Conservation (phyloP, 352 stramenopile genomes). For the Phytophthora podocarpi region DNA sequence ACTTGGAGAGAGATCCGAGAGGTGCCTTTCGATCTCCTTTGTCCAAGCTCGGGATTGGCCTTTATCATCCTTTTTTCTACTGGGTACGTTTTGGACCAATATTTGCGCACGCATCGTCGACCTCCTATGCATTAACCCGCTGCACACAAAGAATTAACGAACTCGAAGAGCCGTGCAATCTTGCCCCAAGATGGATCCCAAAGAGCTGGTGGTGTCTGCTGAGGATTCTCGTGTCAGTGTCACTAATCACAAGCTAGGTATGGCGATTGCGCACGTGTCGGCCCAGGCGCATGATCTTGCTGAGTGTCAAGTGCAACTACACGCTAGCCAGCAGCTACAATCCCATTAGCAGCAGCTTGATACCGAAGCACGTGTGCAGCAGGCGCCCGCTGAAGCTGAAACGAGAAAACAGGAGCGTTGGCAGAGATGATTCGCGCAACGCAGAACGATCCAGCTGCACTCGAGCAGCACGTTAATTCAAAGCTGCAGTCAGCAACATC, state of each 20-base stretch:
- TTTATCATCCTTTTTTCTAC: too few relatives aligned
- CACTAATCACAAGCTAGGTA: background rate
- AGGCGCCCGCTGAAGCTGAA: background rate
- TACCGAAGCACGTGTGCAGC: background rate
- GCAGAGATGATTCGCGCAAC: constrained; percentile 5
- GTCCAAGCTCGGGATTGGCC: too few relatives aligned
- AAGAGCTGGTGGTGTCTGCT: background rate
- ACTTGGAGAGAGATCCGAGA: too few relatives aligned
- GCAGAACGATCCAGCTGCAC: too few relatives aligned
- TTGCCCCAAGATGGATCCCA: too few relatives aligned
- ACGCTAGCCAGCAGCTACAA: background rate
- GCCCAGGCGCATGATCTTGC: background rate
- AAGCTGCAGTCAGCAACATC: constrained; percentile 3
- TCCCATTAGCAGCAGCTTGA: background rate
- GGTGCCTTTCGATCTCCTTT: too few relatives aligned
- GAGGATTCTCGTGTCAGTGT: background rate
- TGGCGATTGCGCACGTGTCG: constrained; percentile 4
- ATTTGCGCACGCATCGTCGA: too few relatives aligned
- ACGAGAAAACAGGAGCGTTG: background rate
- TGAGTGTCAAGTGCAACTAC: background rate
- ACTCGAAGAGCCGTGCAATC: background rate
- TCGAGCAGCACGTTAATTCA: constrained; percentile 6
- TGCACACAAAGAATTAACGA: background rate
- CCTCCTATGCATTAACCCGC: too few relatives aligned
- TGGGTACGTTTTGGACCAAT: too few relatives aligned